phyloP scores from a whole-genome alignment of 164 flowering plant species.

The Aristolochia contorta region DNA sequence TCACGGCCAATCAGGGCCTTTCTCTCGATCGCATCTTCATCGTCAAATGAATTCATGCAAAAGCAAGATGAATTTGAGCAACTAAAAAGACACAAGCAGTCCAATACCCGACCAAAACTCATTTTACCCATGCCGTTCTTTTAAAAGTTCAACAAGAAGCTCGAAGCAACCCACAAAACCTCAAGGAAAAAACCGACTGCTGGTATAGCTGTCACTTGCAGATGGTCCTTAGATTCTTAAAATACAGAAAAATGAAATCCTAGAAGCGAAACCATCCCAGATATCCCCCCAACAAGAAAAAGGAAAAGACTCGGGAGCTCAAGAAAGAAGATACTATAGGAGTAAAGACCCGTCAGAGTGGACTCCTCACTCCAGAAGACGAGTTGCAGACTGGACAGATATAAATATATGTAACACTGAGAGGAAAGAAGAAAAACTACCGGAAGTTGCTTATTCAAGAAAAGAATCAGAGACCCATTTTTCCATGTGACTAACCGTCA shows the following conservation, averaged over 20 bases:
- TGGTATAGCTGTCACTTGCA: too few species aligned
- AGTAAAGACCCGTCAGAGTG: neutral
- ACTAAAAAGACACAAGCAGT: conserved; percentile 39
- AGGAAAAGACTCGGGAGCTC: neutral
- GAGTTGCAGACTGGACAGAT: neutral
- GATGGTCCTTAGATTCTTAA: too few species aligned
- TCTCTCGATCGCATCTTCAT: conserved; percentile 25
- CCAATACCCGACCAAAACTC: conserved; percentile 47
- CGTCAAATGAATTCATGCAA: conserved; percentile 35
- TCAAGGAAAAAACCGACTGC: too few species aligned
- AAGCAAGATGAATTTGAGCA: conserved; percentile 45
- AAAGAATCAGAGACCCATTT: conserved; percentile 3
- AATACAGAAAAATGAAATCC: too few species aligned
- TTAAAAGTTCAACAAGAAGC: neutral
- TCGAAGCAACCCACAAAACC: too few species aligned
- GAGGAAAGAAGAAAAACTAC: neutral
- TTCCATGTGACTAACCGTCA: conserved; percentile 19
- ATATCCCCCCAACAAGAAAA: too few species aligned
- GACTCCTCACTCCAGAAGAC: neutral
- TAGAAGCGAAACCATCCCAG: too few species aligned
- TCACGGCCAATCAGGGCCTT: conserved; percentile 32
- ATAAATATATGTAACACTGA: neutral
- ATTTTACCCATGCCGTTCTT: conserved; percentile 42
- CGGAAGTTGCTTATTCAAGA: neutral
- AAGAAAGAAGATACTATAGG: neutral